Conservation (phyloP, 2,329 filamentous ascomycete species). For the Botrytis pseudocinerea region DNA sequence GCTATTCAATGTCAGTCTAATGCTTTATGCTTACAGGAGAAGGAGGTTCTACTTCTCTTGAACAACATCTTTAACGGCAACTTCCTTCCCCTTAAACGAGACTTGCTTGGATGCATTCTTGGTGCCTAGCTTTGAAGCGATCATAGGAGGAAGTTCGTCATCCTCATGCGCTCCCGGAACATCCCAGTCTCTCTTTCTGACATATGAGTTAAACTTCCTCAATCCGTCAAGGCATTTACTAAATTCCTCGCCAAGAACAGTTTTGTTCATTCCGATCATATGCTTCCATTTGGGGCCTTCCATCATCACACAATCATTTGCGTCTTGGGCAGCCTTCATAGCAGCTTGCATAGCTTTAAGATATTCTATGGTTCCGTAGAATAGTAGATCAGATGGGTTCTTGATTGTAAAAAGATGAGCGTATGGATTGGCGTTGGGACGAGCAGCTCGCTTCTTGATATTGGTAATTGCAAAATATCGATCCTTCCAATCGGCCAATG, state of each 20-base stretch:
- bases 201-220: conserved; percentile 7
- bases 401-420: neutral
- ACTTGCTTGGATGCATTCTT: neutral
- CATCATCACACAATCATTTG: conserved; percentile 8
- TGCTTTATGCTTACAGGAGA: neutral
- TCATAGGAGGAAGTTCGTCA: neutral
- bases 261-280: neutral
- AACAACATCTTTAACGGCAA: neutral
- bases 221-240: neutral
- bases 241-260: conserved; percentile 8
- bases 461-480: conserved; percentile 14
- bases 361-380: conserved; percentile 14
- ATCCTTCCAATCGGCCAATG: conserved; percentile 12
- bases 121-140: neutral
- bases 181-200: conserved; percentile 21
- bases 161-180: neutral
- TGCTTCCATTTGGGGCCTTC: neutral
- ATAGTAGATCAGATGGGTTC: neutral
- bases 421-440: conserved; percentile 6
- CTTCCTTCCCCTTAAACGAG: neutral
- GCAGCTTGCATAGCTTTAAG: conserved; percentile 1
- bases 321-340: conserved; percentile 3
- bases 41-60: neutral
- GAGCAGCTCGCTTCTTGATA: conserved; percentile 11
- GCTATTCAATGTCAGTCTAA: conserved; percentile 4